Percentiles rank a stretch among this genome's conserved stretches.
phyloP scores from a whole-genome alignment of 192 early-diverging fungal genomes.

The Mortierella hygrophila region DNA sequence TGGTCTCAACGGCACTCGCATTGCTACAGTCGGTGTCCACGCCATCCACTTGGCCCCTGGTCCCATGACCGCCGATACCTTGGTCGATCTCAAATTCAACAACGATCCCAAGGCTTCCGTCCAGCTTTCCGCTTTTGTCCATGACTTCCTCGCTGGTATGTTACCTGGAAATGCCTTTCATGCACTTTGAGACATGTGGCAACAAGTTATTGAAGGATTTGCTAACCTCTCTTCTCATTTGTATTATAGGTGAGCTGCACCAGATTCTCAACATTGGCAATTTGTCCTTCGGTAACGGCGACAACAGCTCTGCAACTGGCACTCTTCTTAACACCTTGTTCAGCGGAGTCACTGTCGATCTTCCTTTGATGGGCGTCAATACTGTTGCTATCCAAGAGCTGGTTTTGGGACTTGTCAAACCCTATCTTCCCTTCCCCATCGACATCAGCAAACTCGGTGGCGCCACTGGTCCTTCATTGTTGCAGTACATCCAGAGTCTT shows the following conservation, averaged over 20 bases:
- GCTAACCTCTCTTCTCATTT: background rate
- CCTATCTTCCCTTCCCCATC: constrained; percentile 31
- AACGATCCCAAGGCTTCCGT: constrained; percentile 14
- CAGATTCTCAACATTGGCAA: constrained; percentile 37
- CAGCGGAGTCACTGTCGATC: constrained; percentile 17
- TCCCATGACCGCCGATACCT: constrained; percentile 6
- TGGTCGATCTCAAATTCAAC: constrained; percentile 28
- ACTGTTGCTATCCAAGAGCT: constrained; percentile 28
- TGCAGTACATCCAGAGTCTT: constrained; percentile 15
- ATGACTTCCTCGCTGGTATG: constrained; percentile 28
- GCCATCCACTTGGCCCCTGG: constrained; percentile 19
- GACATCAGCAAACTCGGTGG: constrained; percentile 23
- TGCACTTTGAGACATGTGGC: background rate
- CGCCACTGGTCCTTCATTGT: background rate
- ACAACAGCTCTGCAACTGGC: constrained; percentile 6
- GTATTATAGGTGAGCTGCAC: constrained; percentile 10
- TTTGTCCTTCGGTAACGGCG: constrained; percentile 21
- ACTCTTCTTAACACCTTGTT: constrained; percentile 22
- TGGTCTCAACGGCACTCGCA: constrained; percentile 24
- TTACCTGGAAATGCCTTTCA: background rate
- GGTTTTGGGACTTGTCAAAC: constrained; percentile 19
- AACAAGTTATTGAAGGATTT: too few relatives aligned
- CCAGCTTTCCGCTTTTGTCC: constrained; percentile 19
- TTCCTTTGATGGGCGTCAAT: constrained; percentile 15
- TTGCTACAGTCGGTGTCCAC: constrained; percentile 19